Evolutionary conservation across 495 filamentous ascomycete genomes (phyloP).

Genomic region (Cetradonia linearis): DNA sequence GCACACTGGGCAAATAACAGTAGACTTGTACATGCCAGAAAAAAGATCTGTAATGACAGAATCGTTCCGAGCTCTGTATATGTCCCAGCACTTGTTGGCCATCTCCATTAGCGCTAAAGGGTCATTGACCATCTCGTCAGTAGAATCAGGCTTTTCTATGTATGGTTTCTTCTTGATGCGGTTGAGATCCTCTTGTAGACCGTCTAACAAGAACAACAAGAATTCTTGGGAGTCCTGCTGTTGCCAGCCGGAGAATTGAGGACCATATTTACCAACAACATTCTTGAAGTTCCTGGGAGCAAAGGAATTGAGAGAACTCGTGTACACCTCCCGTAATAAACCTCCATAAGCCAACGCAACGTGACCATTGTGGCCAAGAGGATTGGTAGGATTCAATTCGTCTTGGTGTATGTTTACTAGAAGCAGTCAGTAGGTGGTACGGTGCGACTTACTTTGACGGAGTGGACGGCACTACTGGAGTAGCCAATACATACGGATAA

Average conservation of each 20-base stretch:
- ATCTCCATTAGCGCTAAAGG: slow-evolving; percentile 66
- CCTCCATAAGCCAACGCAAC: slow-evolving; percentile 72
- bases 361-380: slow-evolving; percentile 69
- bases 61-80: slow-evolving; percentile 86
- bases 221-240: slow-evolving; percentile 98
- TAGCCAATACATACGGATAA: slow-evolving; percentile 46
- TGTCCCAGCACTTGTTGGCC: slow-evolving; percentile 78
- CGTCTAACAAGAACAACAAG: slow-evolving; percentile 90
- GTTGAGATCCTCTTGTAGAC: slow-evolving; percentile 88
- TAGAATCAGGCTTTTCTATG: slow-evolving; percentile 94
- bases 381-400: slow-evolving; percentile 76
- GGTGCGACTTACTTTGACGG: not conserved
- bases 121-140: slow-evolving; percentile 88
- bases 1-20: slow-evolving; percentile 80
- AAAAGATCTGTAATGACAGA: slow-evolving; percentile 92
- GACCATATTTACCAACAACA: slow-evolving; percentile 65
- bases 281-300: slow-evolving; percentile 69
- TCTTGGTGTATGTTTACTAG: slow-evolving; percentile 54
- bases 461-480: not conserved
- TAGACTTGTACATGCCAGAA: slow-evolving; percentile 96
- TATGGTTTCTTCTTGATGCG: slow-evolving; percentile 92
- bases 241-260: slow-evolving; percentile 83
- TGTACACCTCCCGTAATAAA: slow-evolving; percentile 65
- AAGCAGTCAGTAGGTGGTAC: slow-evolving; percentile 24
- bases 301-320: slow-evolving; percentile 48